Evolutionary conservation across 352 stramenopile species (phyloP), one percentile per base, ranked within the genome.

Genomic region (Pythium biforme): DNA sequence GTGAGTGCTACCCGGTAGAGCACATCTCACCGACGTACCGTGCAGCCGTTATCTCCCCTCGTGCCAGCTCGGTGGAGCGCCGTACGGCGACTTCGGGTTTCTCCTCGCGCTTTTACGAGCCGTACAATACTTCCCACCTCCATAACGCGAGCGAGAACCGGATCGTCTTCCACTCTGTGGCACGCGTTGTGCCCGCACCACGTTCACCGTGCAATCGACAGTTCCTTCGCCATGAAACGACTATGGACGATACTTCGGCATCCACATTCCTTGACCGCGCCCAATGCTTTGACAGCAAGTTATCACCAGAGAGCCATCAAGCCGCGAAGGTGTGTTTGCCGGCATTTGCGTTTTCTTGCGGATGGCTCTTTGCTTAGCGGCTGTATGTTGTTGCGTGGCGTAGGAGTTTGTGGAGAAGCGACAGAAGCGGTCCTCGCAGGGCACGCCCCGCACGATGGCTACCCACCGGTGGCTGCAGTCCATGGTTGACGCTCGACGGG

Each of bases 401-500:
- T 46, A 86, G 76, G 81, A 75, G 3, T 90, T 90, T 48, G 76
- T 90, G 26, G 81, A 87, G 49, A 90, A 90, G 55, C 74, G 81
- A 9, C 76, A 75, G 47, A 72, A 73, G 39, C 78, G 81, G 11
- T 51, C 78, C 4, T 55, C 68, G 25, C 81, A 83, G 57, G 62
- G 68, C 39, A 90, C 81, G 1, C 81, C 81, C 0, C 74, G 81
- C 12, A 90, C 81, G 1, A 74, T 85, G 61, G 81, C 81, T 4
- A 90, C 81, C 0, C 78, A 87, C 55, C 69, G 77, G 23, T 90
- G 81, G 81, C 72, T 90, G 19, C 76, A 80, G 55, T 84, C 79
- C 5, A 63, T 88, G 49, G 76, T 45, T n/a, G 46, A 53, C 26
- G 39, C 37, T 31, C 25, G 20, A 6, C 47, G n/a, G 56, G 29